Evolutionary conservation across 306 rosid genomes (phyloP), one percentile per base, ranked within the genome.

Genomic region (Hippophae rhamnoides): DNA sequence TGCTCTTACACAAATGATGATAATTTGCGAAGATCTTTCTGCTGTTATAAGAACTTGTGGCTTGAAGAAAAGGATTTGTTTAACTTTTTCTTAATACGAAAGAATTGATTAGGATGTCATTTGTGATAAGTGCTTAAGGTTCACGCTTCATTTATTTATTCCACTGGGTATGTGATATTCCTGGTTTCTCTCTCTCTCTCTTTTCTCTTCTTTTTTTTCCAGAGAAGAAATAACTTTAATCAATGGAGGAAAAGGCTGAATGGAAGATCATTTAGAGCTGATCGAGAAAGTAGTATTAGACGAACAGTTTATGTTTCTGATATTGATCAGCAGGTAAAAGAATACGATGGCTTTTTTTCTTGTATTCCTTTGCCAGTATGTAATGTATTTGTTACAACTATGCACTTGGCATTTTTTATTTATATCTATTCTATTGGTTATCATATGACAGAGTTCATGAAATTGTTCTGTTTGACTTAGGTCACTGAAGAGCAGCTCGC

Each of bases 401-500:
- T 31, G 38, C 38, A 31, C 38, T 62, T 70, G 26, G 31, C 13
- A 41, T 60, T 43, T 50, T 57, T 57, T 60, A 63, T 31, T 54
- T 23, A 6, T 54, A 41, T 57, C 47, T 69, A n/a, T 31, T 31
- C 38, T 31, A 31, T 31, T 31, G 38, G 38, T 31, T 4, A 31
- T 31, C 38, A 31, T 4, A 31, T 31, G 38, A 31, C 38, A 1
- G 38, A 31, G 38, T 31, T 31, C 38, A 31, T 31, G 77, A 49
- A 62, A 45, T 27, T 50, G 11, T 60, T 56, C 67, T 54, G 61
- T 64, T 49, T 69, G 23, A 23, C 72, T 58, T 64, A 87, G 95
- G 95, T 87, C 61, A 84, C 95, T 51, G 95, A 87, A 84, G 95
- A 87, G 87, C 80, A 76, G 69, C 95, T 87, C 69, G 95, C 95